Base-by-base conservation (phyloP, 1,284 basidiomycete species). In the Papiliotrema flavescens region DNA sequence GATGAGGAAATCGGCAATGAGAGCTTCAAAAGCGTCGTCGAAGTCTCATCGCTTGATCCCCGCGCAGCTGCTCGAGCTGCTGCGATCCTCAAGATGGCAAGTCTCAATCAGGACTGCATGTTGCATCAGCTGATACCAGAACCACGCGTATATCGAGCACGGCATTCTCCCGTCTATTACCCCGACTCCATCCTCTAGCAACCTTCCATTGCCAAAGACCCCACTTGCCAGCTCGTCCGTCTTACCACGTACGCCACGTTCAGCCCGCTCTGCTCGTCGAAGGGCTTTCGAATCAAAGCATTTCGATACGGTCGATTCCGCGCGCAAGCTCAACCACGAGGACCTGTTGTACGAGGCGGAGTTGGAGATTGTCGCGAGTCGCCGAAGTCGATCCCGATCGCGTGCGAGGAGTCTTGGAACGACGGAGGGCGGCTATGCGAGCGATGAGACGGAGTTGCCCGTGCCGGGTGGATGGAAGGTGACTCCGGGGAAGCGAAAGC, bases 11-110 rank as follows among this genome's bases (percentile, higher is more conserved):
- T 59, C 17, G 62, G 56, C 15, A 65, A 73, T 40, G 65, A 63
- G 11, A 60, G 59, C 48, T 56, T 57, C 43, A 62, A 57, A 19
- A 73, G 76, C 8, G 76, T 84, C 9, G 78, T 94, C 59, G 87
- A 89, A 75, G 87, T 94, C 59, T 85, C 85, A 1, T 89, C 87
- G 53, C 81, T 83, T 14, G 87, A 93, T 70, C 88, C 90, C 0
- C 80, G 81, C 55, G 88, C 88, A 13, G 91, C 90, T 45, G 90
- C 90, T 6, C 79, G 88, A 46, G 90, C 90, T n/a, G 90, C 88
- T 20, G 91, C 90, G 0, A 91, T 94, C 59, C 78, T 94, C 59
- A 90, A 88, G 74, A 82, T 89, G 78, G 89, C 89, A 53, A 36
- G 81, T 70, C 26, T 2, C 37, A 6, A 32, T 17, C 23, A 7